These are phyloP conservation scores for Lathyrus oleraceus DNA, from an alignment of 306 rosid genomes.

Conservation along the genomic window DNA sequence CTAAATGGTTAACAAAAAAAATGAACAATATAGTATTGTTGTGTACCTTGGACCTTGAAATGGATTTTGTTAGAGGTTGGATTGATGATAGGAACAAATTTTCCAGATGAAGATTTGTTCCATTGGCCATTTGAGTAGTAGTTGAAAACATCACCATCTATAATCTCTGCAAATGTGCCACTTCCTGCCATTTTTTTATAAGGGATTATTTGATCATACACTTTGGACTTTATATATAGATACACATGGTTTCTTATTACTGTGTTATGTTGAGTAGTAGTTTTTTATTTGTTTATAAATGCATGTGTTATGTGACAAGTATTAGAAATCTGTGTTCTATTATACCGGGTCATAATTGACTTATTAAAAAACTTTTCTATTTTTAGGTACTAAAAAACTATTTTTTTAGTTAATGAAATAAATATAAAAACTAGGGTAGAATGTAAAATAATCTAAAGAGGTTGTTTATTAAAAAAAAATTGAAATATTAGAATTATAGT, in stretches of 20 bases:
- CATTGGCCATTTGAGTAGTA: conserved; percentile 69
- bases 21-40: background rate
- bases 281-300: background rate
- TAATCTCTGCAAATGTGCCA: conserved; percentile 64
- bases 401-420: too few species aligned
- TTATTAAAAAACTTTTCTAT: too few species aligned
- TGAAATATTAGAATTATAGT: too few species aligned
- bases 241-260: background rate
- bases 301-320: background rate
- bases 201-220: background rate
- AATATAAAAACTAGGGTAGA: too few species aligned
- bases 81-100: conserved; percentile 74
- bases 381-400: too few species aligned
- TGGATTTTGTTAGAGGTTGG: conserved; percentile 76
- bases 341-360: background rate
- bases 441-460: too few species aligned
- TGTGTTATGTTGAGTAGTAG: background rate
- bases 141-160: conserved; percentile 74
- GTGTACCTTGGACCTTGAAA: conserved; percentile 87
- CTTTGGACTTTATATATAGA: background rate
- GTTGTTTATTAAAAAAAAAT: too few species aligned
- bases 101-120: conserved; percentile 74
- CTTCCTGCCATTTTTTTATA: conserved; percentile 52
- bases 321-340: conserved; percentile 1
- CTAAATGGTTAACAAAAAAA: background rate